These are phyloP conservation scores for Mycena chlorophos DNA, from an alignment of 768 basidiomycete genomes.

Conservation along the genomic window DNA sequence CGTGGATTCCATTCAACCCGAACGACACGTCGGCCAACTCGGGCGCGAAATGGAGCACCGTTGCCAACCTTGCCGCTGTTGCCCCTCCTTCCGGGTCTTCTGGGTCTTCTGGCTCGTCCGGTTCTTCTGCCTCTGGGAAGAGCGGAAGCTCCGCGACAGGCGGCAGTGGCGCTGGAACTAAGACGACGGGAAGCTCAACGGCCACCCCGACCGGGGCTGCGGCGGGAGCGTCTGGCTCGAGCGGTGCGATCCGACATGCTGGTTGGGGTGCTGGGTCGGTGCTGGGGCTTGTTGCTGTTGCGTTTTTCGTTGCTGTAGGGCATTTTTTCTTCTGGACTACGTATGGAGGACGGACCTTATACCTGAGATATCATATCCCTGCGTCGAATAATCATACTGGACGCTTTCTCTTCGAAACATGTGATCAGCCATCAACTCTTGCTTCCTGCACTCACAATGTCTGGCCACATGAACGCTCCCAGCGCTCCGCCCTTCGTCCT, in stretches of 20 bases:
- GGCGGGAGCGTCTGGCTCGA: not conserved
- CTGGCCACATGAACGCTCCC: too few relatives aligned
- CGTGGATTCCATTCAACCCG: conserved; percentile 58
- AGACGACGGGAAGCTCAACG: not conserved
- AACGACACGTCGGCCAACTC: conserved; percentile 45
- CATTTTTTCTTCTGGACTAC: not conserved
- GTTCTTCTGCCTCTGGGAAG: not conserved
- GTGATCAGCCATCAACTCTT: too few relatives aligned
- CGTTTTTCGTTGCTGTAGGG: conserved; percentile 15
- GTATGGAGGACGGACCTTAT: not conserved
- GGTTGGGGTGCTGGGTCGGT: conserved; percentile 11
- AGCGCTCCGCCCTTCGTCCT: conserved; percentile 23
- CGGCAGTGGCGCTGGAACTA: not conserved
- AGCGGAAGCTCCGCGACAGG: too few relatives aligned
- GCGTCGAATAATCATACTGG: too few relatives aligned
- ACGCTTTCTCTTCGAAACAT: too few relatives aligned
- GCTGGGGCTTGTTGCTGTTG: conserved; percentile 11
- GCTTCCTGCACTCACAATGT: too few relatives aligned
- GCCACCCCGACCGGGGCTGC: not conserved
- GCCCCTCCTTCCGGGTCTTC: conserved; percentile 19
- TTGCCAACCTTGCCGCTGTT: conserved; percentile 46
- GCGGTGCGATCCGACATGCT: conserved; percentile 1
- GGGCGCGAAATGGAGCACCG: conserved; percentile 48
- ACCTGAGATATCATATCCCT: not conserved
- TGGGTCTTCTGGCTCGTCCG: not conserved